Conservation (phyloP, 192 early-diverging fungal species). For the Umbelopsis ramanniana region DNA sequence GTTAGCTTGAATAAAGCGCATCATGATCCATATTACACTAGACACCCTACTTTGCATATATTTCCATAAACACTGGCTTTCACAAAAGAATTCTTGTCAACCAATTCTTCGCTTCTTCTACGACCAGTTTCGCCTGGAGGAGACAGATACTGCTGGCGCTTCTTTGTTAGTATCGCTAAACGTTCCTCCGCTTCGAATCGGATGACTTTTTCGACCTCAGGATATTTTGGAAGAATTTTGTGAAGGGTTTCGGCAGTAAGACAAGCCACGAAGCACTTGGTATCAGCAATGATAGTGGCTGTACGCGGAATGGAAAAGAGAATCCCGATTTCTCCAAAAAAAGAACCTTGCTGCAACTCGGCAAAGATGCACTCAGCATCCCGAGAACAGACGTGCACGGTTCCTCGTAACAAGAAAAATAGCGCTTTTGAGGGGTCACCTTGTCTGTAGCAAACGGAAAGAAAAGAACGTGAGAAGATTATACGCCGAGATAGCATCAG, state of each 20-base stretch:
- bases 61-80: conserved; percentile 9
- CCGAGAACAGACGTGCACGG: conserved; percentile 54
- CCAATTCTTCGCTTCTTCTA: neutral
- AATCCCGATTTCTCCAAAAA: conserved; percentile 84
- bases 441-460: neutral
- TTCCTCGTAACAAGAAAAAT: conserved; percentile 55
- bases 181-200: conserved; percentile 65
- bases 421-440: conserved; percentile 58
- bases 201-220: conserved; percentile 63
- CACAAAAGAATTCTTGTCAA: neutral
- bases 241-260: conserved; percentile 66
- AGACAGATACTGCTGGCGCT: conserved; percentile 7
- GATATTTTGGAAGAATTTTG: conserved; percentile 57
- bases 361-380: conserved; percentile 56
- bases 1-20: neutral
- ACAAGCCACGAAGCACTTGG: conserved; percentile 65
- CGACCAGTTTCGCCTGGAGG: neutral
- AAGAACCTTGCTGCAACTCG: conserved; percentile 64
- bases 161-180: conserved; percentile 52
- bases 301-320: conserved; percentile 73
- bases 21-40: no score
- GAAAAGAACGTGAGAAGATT: neutral
- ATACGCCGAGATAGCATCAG: neutral
- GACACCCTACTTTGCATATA: neutral
- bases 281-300: conserved; percentile 68